Base-by-base conservation (phyloP, 768 basidiomycete species). In the Panellus pusillus region DNA sequence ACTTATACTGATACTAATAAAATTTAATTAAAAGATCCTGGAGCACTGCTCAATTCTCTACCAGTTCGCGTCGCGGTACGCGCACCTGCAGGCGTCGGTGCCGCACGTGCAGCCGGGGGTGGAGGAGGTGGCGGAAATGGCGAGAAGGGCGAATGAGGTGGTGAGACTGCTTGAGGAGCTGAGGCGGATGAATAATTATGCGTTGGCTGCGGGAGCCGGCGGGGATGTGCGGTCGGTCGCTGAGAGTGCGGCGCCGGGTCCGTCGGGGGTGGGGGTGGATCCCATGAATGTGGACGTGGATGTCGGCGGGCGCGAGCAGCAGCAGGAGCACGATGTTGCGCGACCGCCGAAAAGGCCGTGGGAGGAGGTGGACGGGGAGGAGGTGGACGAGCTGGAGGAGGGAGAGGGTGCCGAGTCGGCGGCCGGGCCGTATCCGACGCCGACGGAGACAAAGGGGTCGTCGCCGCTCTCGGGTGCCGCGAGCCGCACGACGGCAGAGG, bases 301-400 rank as follows among this genome's bases (percentile, higher is more conserved):
- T 35, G 32, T 35, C 14, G 32, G 36, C 24, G 24, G 6, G 42
- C 42, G 20, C 19, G 27, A 7, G 29, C 35, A 37, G 20, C 43
- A 45, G 18, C 45, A 19, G 12, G 42, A 18, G 8, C 38, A 32
- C 9, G 77, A 82, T 36, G 81, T 82, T 58, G 71, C 76, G 60
- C 79, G 89, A 20, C 79, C 84, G 3, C 88, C 86, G 15, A 91
- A 90, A 64, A 69, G 89, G 49, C 88, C 89, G 46, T 91, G 89
- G 89, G 89, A 90, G 68, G 75, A 78, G 20, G 73, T 78, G 52
- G 81, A 81, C 39, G 76, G 64, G 44, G 65, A 63, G 15, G 60
- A 55, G 12, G 39, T 18, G 14, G 43, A 44, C n/a, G 52, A 17
- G 46, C 29, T 35, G 31, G 46, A 57, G 24, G 59, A 61, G 48